A percentile compares a stretch with the other conserved stretches of the same genome.
These are phyloP conservation scores for Russula abietina DNA, from an alignment of 768 basidiomycete genomes.

Conservation along the genomic window DNA sequence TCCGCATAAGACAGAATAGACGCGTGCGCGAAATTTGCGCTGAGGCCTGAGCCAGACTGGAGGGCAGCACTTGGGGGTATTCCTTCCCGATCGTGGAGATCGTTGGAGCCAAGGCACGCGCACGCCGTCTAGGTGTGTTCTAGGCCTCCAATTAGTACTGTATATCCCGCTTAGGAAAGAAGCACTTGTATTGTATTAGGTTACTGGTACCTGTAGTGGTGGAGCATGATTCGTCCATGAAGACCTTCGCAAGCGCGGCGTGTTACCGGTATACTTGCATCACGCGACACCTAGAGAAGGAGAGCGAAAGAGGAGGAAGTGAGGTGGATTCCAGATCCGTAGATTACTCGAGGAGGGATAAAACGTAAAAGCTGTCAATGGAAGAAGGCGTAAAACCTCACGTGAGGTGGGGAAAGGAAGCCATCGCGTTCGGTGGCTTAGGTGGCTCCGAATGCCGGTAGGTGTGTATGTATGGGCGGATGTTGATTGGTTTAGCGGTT, in stretches of 20 bases:
- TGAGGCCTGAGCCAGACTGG: background rate
- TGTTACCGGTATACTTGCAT: background rate
- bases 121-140: constrained; percentile 6
- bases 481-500: background rate
- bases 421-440: background rate
- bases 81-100: constrained; percentile 18
- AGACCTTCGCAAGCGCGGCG: background rate
- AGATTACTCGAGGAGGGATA: background rate
- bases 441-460: background rate
- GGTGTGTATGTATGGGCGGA: background rate
- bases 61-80: background rate
- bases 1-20: background rate
- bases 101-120: constrained; percentile 15
- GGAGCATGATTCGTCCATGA: background rate
- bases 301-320: background rate
- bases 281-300: background rate
- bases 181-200: background rate
- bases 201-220: background rate
- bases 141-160: constrained; percentile 2
- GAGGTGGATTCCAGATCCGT: background rate
- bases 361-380: background rate
- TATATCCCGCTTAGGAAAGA: background rate
- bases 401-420: background rate
- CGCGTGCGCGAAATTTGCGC: constrained; percentile 3
- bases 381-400: background rate